Conservation (phyloP, 306 rosid species). For the Pyrus pyrifolia region DNA sequence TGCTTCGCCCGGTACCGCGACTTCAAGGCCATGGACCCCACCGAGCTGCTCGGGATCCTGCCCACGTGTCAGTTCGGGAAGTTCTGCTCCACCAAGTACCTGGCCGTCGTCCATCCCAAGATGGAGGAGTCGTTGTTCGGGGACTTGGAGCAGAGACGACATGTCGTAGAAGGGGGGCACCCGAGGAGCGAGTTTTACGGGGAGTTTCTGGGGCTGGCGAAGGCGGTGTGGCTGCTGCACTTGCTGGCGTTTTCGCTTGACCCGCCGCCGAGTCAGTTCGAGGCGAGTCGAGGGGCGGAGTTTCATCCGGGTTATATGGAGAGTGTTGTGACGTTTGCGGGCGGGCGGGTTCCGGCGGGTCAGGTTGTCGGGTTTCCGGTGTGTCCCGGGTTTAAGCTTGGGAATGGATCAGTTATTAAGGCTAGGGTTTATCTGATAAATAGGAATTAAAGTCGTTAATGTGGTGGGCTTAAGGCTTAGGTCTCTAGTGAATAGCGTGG, state of each 20-base stretch:
- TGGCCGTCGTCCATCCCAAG: conserved; percentile 79
- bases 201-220: conserved; percentile 63
- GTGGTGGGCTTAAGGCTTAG: background rate
- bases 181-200: conserved; percentile 80
- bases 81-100: conserved; percentile 87
- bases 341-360: conserved; percentile 59
- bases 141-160: conserved; percentile 68
- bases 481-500: background rate
- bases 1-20: conserved; percentile 80
- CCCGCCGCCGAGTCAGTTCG: conserved; percentile 84
- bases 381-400: conserved; percentile 89
- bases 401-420: conserved; percentile 67
- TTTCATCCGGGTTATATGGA: conserved; percentile 81
- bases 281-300: conserved; percentile 84
- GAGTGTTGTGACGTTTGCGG: conserved; percentile 55
- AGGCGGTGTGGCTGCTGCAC: conserved; percentile 87
- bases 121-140: conserved; percentile 98
- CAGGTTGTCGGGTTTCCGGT: conserved; percentile 77
- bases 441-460: conserved; percentile 20
- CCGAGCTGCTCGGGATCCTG: conserved; percentile 82
- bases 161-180: conserved; percentile 60
- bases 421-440: conserved; percentile 74
- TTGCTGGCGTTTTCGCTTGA: conserved; percentile 87
- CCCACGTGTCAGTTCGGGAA: conserved; percentile 88
- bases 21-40: conserved; percentile 86